phyloP scores from a whole-genome alignment of 129 eudicot species.

The Flaveria trinervia region DNA sequence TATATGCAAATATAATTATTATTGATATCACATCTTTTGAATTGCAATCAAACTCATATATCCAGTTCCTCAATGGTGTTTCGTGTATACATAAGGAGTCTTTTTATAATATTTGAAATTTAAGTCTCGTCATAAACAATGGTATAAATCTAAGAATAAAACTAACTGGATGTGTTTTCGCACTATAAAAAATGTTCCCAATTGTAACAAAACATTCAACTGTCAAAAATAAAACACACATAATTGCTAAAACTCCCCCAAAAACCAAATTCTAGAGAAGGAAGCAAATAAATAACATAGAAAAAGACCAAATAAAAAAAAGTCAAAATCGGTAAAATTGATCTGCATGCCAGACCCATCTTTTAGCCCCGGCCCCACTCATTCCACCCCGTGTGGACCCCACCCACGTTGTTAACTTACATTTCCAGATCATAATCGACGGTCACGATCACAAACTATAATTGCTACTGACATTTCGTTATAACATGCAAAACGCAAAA shows the following conservation, averaged over 20 bases:
- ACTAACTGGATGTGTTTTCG: no score
- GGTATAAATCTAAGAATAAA: no score
- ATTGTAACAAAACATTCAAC: no score
- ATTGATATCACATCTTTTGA: no score
- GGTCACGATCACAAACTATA: constrained; percentile 32
- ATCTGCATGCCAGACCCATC: constrained; percentile 35
- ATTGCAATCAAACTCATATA: neutral
- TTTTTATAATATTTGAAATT: no score
- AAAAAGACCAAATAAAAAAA: neutral
- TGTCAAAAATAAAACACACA: no score
- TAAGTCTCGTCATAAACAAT: no score
- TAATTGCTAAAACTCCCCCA: neutral
- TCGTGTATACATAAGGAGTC: no score
- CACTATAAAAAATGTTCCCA: no score
- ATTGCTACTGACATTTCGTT: constrained; percentile 8
- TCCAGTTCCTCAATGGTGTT: no score
- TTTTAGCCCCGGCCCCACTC: constrained; percentile 26
- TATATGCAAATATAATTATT: neutral
- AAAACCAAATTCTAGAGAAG: neutral
- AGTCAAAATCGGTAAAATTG: constrained; percentile 34
- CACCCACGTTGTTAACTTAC: constrained; percentile 33
- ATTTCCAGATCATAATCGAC: constrained; percentile 39
- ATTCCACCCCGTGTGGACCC: constrained; percentile 42
- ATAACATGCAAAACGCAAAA: constrained; percentile 28
- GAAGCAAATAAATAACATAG: neutral